Evolutionary conservation across 345 rosid genomes (phyloP).

Genomic region (Linum trigynum): DNA sequence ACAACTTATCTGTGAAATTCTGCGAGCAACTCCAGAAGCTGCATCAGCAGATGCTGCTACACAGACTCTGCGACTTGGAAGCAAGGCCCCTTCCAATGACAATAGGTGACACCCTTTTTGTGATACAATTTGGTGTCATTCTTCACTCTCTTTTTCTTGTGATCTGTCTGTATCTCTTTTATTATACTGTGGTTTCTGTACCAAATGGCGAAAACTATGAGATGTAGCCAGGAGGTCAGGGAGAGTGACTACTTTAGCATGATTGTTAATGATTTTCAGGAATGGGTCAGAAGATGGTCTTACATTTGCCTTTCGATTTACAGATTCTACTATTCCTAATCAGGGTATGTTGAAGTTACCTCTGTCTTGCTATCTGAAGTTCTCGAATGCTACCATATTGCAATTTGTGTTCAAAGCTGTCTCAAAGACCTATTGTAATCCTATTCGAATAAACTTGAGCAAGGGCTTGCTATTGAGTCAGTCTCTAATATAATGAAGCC

Average conservation of each 20-base stretch:
- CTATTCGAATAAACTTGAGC: background rate
- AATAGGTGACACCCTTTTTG: slow-evolving; percentile 41
- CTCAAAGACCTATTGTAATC: background rate
- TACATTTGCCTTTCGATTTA: slow-evolving; percentile 91
- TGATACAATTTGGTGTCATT: background rate
- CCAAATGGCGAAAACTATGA: background rate
- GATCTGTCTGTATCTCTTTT: background rate
- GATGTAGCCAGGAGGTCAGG: background rate
- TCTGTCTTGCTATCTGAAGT: background rate
- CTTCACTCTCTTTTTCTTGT: background rate
- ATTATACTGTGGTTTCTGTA: background rate
- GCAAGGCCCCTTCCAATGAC: slow-evolving; percentile 61
- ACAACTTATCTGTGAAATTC: slow-evolving; percentile 96
- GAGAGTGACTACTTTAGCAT: slow-evolving; percentile 14
- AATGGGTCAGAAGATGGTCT: slow-evolving; percentile 86
- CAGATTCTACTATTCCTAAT: slow-evolving; percentile 74
- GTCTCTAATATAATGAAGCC: background rate
- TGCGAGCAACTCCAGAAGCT: slow-evolving; percentile 98
- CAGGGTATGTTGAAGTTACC: slow-evolving; percentile 52
- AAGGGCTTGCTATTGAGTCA: background rate
- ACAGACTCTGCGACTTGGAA: slow-evolving; percentile 93
- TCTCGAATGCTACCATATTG: background rate
- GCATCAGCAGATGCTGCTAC: slow-evolving; percentile 94
- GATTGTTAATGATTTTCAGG: slow-evolving; percentile 34
- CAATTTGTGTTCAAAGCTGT: too few relatives aligned